These are phyloP conservation scores for Tulasnella sp. DNA, from an alignment of 768 basidiomycete species.

Conservation along the genomic window DNA sequence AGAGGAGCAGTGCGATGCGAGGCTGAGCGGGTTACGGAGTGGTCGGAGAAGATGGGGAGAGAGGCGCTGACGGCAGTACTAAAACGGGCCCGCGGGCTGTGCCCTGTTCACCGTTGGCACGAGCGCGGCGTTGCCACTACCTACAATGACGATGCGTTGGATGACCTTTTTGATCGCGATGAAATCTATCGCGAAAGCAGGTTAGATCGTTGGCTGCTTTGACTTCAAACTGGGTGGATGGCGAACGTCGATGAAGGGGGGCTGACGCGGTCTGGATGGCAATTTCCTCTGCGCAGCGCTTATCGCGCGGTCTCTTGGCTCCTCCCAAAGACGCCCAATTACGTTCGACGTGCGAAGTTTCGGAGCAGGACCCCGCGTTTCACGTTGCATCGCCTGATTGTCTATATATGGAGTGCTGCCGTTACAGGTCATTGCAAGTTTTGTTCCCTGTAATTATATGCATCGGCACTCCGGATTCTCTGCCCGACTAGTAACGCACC, in stretches of 20 bases:
- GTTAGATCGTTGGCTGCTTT: background rate
- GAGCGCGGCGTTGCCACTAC: background rate
- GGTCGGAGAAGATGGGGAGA: background rate
- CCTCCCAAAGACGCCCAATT: background rate
- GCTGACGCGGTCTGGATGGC: background rate
- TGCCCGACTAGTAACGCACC: too few species aligned
- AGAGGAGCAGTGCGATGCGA: background rate
- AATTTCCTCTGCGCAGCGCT: background rate
- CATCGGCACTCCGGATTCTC: too few species aligned
- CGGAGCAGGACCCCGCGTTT: too few species aligned
- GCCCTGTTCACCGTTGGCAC: background rate
- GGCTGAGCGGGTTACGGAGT: slow-evolving; percentile 15
- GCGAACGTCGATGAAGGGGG: background rate
- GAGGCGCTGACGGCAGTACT: slow-evolving; percentile 19
- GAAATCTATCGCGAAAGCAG: background rate
- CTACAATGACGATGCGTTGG: background rate
- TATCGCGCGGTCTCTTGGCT: slow-evolving; percentile 15
- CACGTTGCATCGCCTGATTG: too few species aligned
- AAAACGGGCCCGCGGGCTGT: slow-evolving; percentile 8
- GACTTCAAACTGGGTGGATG: background rate
- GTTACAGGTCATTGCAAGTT: too few species aligned
- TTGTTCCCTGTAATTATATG: too few species aligned
- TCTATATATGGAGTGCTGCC: too few species aligned
- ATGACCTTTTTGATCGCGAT: background rate
- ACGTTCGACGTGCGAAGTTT: background rate